Evolutionary conservation across 2,329 filamentous ascomycete species (phyloP), one percentile per base, ranked within the genome.

Genomic region (Phaeophleospora eucalypticola): DNA sequence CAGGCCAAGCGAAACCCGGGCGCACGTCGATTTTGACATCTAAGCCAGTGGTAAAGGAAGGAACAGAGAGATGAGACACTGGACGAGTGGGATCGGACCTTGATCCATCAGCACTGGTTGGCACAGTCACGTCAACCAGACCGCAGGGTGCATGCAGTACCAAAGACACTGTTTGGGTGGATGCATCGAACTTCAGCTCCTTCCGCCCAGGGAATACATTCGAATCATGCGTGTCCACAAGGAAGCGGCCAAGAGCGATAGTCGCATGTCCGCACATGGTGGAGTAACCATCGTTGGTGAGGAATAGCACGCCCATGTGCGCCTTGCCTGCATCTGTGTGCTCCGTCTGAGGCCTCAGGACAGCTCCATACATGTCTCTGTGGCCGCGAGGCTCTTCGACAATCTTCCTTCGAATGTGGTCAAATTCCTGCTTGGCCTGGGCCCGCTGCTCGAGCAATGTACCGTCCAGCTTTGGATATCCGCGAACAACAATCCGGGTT

Each of bases 191-290:
- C 2, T 48, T 36, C 15, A 75, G 47, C 1, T 63, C 43, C 2
- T 61, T 47, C 3, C 71, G 59, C 4, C 54, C 56, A 0, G 71
- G 67, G 44, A 76, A 76, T 12, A 73, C 58, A 9, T 20, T 43
- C 15, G 56, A 18, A 44, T 73, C 70, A 44, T 69, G 60, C 2
- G 65, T 66, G 45, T 74, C 71, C 8, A 57, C 17, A 12, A 57
- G 39, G 15, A 57, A 47, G 4, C 52, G 41, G 2, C 73, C 73
- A 10, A 78, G 53, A 0, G 75, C 75, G 37, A 78, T 72, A 0
- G 74, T 76, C 2, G 73, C 74, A 54, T 78, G 75, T 3, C 75
- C 75, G 49, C 74, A 77, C 66, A 76, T 76, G 4, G 72, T 76
- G 6, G 71, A 74, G 41, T 71, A 76, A 0, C 71, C 73, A 3